Evolutionary conservation across 140 eudicot species (phyloP).

Genomic region (Erigeron philadelphicus): DNA sequence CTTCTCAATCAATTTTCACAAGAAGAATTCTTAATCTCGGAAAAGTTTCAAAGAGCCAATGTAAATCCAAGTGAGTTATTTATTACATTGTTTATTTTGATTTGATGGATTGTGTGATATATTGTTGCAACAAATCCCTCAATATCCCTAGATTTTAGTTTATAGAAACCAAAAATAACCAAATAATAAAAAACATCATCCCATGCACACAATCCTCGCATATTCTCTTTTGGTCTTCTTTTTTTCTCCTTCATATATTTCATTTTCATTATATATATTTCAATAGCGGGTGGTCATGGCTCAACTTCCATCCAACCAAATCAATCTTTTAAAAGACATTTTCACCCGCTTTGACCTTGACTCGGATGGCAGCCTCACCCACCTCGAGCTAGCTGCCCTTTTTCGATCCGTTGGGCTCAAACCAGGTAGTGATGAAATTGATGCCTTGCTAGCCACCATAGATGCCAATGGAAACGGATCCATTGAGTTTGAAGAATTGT

Average conservation of each 20-base stretch:
- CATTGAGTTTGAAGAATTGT: slow-evolving; percentile 64
- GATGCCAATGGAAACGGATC: slow-evolving; percentile 64
- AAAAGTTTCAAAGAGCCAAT: too few relatives aligned
- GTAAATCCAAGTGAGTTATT: too few relatives aligned
- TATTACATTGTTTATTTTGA: too few relatives aligned
- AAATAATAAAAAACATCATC: not conserved
- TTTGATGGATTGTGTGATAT: too few relatives aligned
- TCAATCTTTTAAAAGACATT: slow-evolving; percentile 50
- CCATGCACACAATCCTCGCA: not conserved
- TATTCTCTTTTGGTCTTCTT: not conserved
- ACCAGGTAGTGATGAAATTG: slow-evolving; percentile 53
- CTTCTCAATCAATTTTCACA: too few relatives aligned
- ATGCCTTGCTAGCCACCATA: slow-evolving; percentile 41
- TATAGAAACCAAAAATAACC: not conserved
- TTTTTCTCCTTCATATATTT: not conserved
- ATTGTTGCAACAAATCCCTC: too few relatives aligned
- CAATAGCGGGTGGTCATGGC: slow-evolving; percentile 32
- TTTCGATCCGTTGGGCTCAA: slow-evolving; percentile 65
- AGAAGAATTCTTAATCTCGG: too few relatives aligned
- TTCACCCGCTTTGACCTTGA: slow-evolving; percentile 78
- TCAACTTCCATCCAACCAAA: slow-evolving; percentile 40
- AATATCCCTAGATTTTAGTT: not conserved
- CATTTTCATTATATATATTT: not conserved
- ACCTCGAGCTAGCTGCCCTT: slow-evolving; percentile 74
- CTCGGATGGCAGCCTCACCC: slow-evolving; percentile 79